phyloP scores from a whole-genome alignment of 352 stramenopile genomes.

The Phytophthora cajani region DNA sequence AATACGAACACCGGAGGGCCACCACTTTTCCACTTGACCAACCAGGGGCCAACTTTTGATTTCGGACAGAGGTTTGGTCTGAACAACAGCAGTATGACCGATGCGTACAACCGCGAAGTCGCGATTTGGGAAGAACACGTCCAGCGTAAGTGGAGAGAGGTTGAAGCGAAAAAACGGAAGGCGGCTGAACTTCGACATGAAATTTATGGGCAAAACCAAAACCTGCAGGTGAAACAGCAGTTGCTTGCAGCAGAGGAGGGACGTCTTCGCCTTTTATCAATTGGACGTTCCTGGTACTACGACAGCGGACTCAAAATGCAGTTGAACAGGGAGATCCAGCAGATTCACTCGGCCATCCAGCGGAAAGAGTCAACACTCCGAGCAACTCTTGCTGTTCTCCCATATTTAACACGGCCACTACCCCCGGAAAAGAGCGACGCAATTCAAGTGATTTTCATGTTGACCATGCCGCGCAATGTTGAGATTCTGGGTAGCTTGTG shows the following conservation, averaged over 20 bases:
- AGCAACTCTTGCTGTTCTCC: constrained; percentile 29
- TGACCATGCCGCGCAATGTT: constrained; percentile 48
- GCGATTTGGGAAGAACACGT: constrained; percentile 29
- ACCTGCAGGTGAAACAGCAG: not conserved
- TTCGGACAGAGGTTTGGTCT: constrained; percentile 40
- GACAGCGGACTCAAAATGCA: not conserved
- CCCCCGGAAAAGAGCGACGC: constrained; percentile 28
- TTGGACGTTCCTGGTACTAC: too few species aligned
- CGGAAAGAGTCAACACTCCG: constrained; percentile 9
- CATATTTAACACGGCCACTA: constrained; percentile 43
- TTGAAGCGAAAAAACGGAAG: constrained; percentile 30
- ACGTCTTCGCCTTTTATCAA: not conserved
- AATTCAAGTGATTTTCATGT: constrained; percentile 52
- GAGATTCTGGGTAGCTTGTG: constrained; percentile 48
- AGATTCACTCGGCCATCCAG: too few species aligned
- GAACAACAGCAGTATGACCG: constrained; percentile 13
- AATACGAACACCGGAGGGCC: constrained; percentile 17
- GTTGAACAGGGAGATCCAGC: not conserved
- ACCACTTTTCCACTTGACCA: constrained; percentile 51
- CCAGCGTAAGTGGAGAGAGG: constrained; percentile 11
- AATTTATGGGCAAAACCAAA: not conserved
- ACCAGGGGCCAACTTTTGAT: constrained; percentile 44
- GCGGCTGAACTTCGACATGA: constrained; percentile 4
- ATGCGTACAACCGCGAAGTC: constrained; percentile 12
- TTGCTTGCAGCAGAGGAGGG: not conserved